Evolutionary conservation across 2,329 filamentous ascomycete species (phyloP).

Genomic region (Alternaria consortialis): DNA sequence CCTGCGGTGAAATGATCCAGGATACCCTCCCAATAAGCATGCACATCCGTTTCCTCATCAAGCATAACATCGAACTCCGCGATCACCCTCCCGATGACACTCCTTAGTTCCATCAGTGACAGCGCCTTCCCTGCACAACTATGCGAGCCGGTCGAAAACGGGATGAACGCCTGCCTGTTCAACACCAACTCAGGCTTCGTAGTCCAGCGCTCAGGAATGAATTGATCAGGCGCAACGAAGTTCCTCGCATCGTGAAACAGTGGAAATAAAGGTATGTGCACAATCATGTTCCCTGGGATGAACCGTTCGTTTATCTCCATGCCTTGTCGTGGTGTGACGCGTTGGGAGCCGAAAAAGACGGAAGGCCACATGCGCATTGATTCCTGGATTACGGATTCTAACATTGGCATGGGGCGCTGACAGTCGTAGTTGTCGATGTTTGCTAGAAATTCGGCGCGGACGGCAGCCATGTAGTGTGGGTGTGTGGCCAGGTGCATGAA

Average conservation of each 20-base stretch:
- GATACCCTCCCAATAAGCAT: slow-evolving; percentile 29
- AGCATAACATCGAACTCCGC: slow-evolving; percentile 64
- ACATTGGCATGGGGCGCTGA: slow-evolving; percentile 21
- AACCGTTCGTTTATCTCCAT: slow-evolving; percentile 29
- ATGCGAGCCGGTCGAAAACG: slow-evolving; percentile 72
- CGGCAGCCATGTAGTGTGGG: slow-evolving; percentile 22
- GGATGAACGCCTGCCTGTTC: slow-evolving; percentile 67
- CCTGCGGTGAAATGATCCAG: slow-evolving; percentile 39
- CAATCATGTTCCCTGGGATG: slow-evolving; percentile 41
- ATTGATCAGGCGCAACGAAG: slow-evolving; percentile 33
- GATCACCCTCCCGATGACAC: slow-evolving; percentile 66
- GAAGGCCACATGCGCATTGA: slow-evolving; percentile 41
- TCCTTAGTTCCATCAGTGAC: slow-evolving; percentile 70
- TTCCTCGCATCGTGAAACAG: slow-evolving; percentile 29
- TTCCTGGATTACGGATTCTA: slow-evolving; percentile 39
- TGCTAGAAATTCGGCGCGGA: slow-evolving; percentile 32
- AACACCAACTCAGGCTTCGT: slow-evolving; percentile 27
- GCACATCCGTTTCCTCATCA: slow-evolving; percentile 24
- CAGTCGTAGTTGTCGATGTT: slow-evolving; percentile 18
- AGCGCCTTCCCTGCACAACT: slow-evolving; percentile 74
- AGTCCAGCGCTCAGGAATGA: slow-evolving; percentile 40
- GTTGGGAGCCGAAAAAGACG: slow-evolving; percentile 37
- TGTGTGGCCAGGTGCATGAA: slow-evolving; percentile 49
- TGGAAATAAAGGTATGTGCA: slow-evolving; percentile 32
- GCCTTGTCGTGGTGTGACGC: slow-evolving; percentile 42